phyloP scores from a whole-genome alignment of 495 filamentous ascomycete genomes.

The Gamarada debralockiae region DNA sequence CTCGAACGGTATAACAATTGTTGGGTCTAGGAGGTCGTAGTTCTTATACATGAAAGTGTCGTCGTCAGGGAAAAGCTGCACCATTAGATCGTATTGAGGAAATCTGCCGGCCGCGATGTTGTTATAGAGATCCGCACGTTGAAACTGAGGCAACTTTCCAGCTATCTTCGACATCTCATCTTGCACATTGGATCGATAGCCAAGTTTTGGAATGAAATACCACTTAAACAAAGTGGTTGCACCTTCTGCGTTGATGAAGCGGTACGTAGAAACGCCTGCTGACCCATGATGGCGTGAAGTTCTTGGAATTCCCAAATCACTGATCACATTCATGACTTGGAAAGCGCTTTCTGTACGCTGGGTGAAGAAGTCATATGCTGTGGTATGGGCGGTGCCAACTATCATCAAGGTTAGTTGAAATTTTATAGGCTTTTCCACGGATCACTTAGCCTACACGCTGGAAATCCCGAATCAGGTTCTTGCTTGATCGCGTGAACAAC shows the following conservation, averaged over 20 bases:
- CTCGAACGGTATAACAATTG: slow-evolving; percentile 6
- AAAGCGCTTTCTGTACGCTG: slow-evolving; percentile 32
- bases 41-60: slow-evolving; percentile 11
- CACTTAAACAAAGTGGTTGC: slow-evolving; percentile 7
- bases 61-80: slow-evolving; percentile 10
- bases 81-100: slow-evolving; percentile 8
- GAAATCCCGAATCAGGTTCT: slow-evolving; percentile 27
- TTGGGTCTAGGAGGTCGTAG: slow-evolving; percentile 10
- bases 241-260: slow-evolving; percentile 12
- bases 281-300: slow-evolving; percentile 7
- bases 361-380: slow-evolving; percentile 51
- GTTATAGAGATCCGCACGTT: slow-evolving; percentile 10
- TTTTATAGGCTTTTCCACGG: slow-evolving; percentile 26
- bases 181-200: neutral
- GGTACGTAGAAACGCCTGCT: slow-evolving; percentile 9
- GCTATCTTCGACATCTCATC: slow-evolving; percentile 7
- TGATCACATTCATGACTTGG: slow-evolving; percentile 10
- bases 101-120: slow-evolving; percentile 8
- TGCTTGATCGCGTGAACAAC: slow-evolving; percentile 50
- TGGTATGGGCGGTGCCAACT: slow-evolving; percentile 41
- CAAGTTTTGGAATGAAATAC: neutral
- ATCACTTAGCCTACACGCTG: neutral
- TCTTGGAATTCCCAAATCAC: slow-evolving; percentile 22
- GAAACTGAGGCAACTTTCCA: slow-evolving; percentile 9
- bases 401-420: neutral